Evolutionary conservation across 1,284 basidiomycete species (phyloP).

Genomic region (Cutaneotrichosporon dermatis): DNA sequence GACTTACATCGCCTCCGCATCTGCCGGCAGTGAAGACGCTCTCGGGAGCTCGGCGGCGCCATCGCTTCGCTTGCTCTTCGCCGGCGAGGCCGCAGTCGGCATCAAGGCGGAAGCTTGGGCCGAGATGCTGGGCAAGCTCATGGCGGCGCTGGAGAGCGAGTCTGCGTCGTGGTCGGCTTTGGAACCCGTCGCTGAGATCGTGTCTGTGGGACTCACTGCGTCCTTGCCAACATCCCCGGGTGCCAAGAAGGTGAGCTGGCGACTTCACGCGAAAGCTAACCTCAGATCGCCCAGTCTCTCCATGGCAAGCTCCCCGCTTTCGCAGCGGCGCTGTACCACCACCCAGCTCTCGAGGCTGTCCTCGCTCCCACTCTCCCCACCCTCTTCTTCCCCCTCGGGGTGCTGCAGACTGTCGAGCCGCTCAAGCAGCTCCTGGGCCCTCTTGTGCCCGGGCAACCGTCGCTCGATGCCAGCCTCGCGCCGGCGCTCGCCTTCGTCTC

Average conservation of each 20-base stretch:
- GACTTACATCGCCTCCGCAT: constrained; percentile 13
- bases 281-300: constrained; percentile 24
- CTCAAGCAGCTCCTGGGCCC: constrained; percentile 14
- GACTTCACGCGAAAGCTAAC: background rate
- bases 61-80: constrained; percentile 19
- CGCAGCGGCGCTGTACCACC: constrained; percentile 14
- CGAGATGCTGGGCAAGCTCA: constrained; percentile 25
- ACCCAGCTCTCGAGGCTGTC: constrained; percentile 14
- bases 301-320: constrained; percentile 23
- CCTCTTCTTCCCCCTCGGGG: constrained; percentile 27
- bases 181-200: constrained; percentile 7
- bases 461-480: constrained; percentile 1
- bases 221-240: constrained; percentile 20
- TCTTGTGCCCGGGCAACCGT: background rate
- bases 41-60: background rate
- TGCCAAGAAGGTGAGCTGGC: constrained; percentile 30
- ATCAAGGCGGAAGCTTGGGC: constrained; percentile 33
- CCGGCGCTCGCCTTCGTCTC: constrained; percentile 22
- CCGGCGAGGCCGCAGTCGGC: constrained; percentile 1
- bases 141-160: constrained; percentile 7
- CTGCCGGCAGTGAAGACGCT: background rate
- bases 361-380: constrained; percentile 18
- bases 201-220: constrained; percentile 8
- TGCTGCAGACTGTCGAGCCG: constrained; percentile 25
- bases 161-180: background rate